phyloP scores from a whole-genome alignment of 257 asterid species.

The Petunia axillaris region DNA sequence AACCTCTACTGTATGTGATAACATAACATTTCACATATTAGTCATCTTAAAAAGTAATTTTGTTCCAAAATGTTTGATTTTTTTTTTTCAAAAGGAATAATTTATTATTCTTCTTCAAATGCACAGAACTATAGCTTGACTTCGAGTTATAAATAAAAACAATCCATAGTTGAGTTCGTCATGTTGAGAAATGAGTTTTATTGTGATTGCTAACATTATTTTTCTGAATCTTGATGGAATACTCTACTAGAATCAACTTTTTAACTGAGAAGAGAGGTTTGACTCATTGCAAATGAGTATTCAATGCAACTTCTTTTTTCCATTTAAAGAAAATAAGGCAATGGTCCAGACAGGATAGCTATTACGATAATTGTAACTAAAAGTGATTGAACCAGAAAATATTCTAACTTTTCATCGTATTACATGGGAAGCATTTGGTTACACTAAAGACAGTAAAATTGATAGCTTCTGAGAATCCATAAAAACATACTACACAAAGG shows the following conservation, averaged over 20 bases:
- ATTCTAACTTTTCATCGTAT: not conserved
- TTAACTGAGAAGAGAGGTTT: not conserved
- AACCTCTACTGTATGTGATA: no score
- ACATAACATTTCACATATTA: no score
- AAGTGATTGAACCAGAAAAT: not conserved
- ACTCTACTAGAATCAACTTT: not conserved
- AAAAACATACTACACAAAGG: not conserved
- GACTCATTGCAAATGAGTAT: not conserved
- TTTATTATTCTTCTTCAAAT: no score
- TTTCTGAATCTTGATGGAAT: not conserved
- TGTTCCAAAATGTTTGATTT: no score
- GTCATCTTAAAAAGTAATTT: no score
- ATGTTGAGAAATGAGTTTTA: no score
- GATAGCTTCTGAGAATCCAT: not conserved
- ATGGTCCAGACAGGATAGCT: not conserved
- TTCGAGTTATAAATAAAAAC: no score
- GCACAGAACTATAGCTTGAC: no score
- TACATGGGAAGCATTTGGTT: not conserved
- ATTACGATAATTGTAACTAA: not conserved
- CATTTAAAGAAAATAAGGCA: not conserved
- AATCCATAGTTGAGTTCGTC: no score
- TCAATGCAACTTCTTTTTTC: not conserved
- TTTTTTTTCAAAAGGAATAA: no score
- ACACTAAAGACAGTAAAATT: not conserved
- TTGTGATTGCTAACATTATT: no score